Conservation (phyloP, 2,329 filamentous ascomycete genomes). For the Pyricularia pennisetigena region DNA sequence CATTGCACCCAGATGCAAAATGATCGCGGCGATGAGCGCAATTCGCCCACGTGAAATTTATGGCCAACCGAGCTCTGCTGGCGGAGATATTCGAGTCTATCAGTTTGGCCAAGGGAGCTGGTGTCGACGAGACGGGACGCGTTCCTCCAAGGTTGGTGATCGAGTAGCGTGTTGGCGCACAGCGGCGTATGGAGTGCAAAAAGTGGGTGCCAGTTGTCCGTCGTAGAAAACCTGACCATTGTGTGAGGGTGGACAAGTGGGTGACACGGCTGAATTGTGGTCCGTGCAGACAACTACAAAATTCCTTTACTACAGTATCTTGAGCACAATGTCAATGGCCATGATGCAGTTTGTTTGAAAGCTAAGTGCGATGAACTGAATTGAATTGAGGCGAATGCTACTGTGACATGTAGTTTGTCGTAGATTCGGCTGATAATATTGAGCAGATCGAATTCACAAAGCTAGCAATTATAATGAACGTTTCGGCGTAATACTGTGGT, state of each 20-base stretch:
- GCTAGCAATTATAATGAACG: background rate
- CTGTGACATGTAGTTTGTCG: background rate
- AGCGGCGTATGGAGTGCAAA: slow-evolving; percentile 1
- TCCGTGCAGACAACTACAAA: slow-evolving; percentile 2
- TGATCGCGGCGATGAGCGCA: slow-evolving; percentile 5
- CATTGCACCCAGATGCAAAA: slow-evolving; percentile 24
- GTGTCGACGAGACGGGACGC: background rate
- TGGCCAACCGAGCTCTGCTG: slow-evolving; percentile 1
- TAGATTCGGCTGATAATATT: background rate
- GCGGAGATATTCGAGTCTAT: background rate
- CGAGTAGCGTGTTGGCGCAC: slow-evolving; percentile 4
- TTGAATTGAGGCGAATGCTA: too few relatives aligned
- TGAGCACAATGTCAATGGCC: background rate
- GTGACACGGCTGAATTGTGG: slow-evolving; percentile 1
- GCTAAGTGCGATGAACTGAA: background rate
- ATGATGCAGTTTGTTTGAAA: background rate
- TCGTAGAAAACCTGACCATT: background rate
- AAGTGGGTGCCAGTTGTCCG: background rate
- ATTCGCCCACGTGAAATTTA: background rate
- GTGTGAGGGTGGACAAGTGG: background rate
- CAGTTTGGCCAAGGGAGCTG: background rate
- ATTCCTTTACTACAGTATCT: background rate
- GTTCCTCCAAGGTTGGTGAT: background rate
- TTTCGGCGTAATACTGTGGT: background rate
- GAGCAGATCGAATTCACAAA: background rate